Evolutionary conservation across 331 rosid genomes (phyloP).

Genomic region (Telfairia occidentalis): DNA sequence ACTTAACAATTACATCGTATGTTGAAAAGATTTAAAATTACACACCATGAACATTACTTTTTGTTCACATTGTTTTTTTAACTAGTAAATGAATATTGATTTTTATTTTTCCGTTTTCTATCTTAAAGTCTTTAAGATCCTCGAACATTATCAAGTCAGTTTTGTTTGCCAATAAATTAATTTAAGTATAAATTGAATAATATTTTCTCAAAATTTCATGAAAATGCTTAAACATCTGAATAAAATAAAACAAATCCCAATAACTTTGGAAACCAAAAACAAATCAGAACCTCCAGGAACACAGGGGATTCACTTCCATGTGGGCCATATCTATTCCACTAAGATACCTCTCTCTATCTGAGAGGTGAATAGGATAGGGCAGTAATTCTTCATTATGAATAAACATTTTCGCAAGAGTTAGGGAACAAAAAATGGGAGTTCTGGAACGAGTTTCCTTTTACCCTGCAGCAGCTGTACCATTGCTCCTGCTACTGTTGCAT

Average conservation of each 20-base stretch:
- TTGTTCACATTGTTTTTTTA: not conserved
- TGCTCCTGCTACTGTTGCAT: not conserved
- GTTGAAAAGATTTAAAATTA: too few relatives aligned
- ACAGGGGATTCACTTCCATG: not conserved
- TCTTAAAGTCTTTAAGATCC: not conserved
- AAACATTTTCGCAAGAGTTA: not conserved
- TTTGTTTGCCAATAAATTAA: not conserved
- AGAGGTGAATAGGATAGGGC: not conserved
- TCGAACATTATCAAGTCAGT: not conserved
- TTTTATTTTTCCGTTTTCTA: not conserved
- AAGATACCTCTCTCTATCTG: not conserved
- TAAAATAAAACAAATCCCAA: not conserved
- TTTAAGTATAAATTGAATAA: not conserved
- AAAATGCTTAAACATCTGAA: not conserved
- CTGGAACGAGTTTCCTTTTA: not conserved
- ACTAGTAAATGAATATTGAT: not conserved
- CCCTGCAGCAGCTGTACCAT: not conserved
- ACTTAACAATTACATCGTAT: too few relatives aligned
- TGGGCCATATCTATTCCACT: not conserved
- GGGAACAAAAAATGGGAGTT: not conserved
- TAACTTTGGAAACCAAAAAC: not conserved
- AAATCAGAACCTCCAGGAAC: not conserved
- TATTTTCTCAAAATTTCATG: not conserved
- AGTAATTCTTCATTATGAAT: not conserved
- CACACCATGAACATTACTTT: too few relatives aligned